Base-by-base conservation (phyloP, 192 early-diverging fungal species). In the Backusella luteola region DNA sequence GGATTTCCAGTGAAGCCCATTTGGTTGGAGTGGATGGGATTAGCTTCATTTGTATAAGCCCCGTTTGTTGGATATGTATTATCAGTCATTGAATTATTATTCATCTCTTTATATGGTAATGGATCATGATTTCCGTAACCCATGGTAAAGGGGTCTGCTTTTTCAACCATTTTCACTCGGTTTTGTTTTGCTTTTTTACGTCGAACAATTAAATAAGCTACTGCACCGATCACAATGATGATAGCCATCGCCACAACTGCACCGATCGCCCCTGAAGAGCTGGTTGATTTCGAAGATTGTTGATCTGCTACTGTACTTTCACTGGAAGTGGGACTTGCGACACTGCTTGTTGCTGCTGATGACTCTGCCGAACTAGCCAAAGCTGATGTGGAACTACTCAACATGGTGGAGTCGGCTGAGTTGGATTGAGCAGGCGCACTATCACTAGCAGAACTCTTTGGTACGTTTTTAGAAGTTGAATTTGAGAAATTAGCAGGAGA, bases 131-230 rank as follows among this genome's bases (percentile, higher is more conserved):
- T 75, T 42, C 74, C 77, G 70, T 73, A 79, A 6, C 77, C 77
- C 80, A 81, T 81, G 6, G 80, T 69, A 38, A 77, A 73, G 29
- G 80, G 76, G 44, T 73, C 80, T 34, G 73, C 36, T 23, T 53
- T 69, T 12, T 23, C 59, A 3, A 42, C 6, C 17, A 66, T 23
- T n/a, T 41, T 63, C 19, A 67, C 76, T 21, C 17, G 29, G 12
- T 71, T 76, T 14, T 52, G 68, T 21, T 42, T 23, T n/a, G 32
- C 66, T 26, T 67, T 67, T 39, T 42, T 75, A 15, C 41, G 66
- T 23, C 73, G 42, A 39, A 69, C 73, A n/a, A 81, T 41, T 19
- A 76, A 63, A 39, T 79, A 82, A 17, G 75, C 77, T 15, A 67
- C 29, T 7, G 67, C 52, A 11, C 81, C 81, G 17, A 73, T 35